Evolutionary conservation across 2,329 filamentous ascomycete species (phyloP).

Genomic region (Monosporascus sp.): DNA sequence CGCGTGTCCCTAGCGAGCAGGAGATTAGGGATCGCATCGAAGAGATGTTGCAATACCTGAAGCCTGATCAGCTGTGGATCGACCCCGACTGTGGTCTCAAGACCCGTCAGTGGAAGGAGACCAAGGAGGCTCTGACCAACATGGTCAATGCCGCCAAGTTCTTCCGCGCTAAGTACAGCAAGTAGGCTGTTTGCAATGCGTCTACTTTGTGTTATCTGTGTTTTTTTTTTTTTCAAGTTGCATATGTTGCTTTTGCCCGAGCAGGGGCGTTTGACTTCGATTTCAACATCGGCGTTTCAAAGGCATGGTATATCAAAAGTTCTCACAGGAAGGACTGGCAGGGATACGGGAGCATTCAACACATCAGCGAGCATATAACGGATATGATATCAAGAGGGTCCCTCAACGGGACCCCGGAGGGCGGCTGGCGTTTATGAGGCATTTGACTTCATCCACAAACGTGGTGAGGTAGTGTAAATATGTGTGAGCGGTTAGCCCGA

Average conservation of each 20-base stretch:
- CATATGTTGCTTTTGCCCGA: slow-evolving; percentile 19
- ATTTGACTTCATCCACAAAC: slow-evolving; percentile 21
- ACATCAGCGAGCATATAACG: slow-evolving; percentile 25
- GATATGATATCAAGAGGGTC: slow-evolving; percentile 28
- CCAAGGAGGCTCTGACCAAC: slow-evolving; percentile 91
- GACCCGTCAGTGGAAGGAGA: slow-evolving; percentile 98
- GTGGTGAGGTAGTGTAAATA: slow-evolving; percentile 18
- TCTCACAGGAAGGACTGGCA: slow-evolving; percentile 24
- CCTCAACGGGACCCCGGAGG: slow-evolving; percentile 30
- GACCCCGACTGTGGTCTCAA: slow-evolving; percentile 99
- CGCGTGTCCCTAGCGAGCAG: slow-evolving; percentile 92
- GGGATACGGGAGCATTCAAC: slow-evolving; percentile 30
- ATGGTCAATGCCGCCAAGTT: slow-evolving; percentile 98
- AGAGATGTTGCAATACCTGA: slow-evolving; percentile 97
- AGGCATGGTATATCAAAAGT: slow-evolving; percentile 28
- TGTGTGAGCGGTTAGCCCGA: slow-evolving; percentile 20
- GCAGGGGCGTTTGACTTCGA: slow-evolving; percentile 36
- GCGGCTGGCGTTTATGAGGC: slow-evolving; percentile 26
- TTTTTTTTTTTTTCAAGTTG: slow-evolving; percentile 14
- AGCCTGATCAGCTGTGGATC: slow-evolving; percentile 98
- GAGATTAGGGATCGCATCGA: slow-evolving; percentile 97
- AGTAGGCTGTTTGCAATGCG: slow-evolving; percentile 37
- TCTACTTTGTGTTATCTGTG: slow-evolving; percentile 16
- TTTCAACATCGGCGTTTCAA: slow-evolving; percentile 55
- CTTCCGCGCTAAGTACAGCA: slow-evolving; percentile 85